phyloP scores from a whole-genome alignment of 148 eudicot genomes.

The Heliamphora exappendiculata region DNA sequence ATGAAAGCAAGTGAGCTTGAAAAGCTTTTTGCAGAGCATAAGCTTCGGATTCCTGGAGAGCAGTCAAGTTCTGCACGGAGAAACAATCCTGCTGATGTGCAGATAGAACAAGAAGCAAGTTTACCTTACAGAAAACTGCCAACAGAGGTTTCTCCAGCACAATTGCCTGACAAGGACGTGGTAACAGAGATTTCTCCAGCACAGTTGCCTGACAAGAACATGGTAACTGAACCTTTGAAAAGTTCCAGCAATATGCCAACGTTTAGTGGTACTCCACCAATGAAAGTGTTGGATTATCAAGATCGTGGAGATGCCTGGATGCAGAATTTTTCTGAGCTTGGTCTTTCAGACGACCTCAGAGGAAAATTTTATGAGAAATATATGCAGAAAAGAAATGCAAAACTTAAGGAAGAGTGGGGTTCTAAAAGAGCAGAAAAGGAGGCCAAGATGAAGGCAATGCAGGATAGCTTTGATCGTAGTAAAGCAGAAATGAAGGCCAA shows the following conservation, averaged over 20 bases:
- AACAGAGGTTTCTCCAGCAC: constrained; percentile 27
- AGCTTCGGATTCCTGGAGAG: constrained; percentile 61
- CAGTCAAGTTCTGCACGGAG: constrained; percentile 48
- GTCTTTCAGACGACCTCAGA: constrained; percentile 49
- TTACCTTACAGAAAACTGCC: constrained; percentile 20
- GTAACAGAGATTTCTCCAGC: constrained; percentile 29
- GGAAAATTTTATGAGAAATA: constrained; percentile 68
- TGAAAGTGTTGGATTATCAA: constrained; percentile 29
- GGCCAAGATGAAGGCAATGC: constrained; percentile 71
- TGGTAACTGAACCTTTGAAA: constrained; percentile 24
- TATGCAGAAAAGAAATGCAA: constrained; percentile 70
- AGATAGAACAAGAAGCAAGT: constrained; percentile 31
- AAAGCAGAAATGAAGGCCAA: constrained; percentile 70
- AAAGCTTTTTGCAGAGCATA: constrained; percentile 89
- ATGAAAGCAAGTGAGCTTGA: constrained; percentile 91
- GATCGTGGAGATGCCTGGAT: constrained; percentile 37
- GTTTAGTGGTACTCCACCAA: constrained; percentile 26
- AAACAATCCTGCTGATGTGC: constrained; percentile 40
- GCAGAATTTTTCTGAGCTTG: constrained; percentile 38
- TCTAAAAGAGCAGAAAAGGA: constrained; percentile 67
- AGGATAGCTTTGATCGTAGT: constrained; percentile 69
- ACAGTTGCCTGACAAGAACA: constrained; percentile 19
- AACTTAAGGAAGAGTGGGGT: constrained; percentile 75
- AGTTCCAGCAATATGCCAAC: constrained; percentile 27
- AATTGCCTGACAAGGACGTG: constrained; percentile 18